A percentile compares a stretch with the other conserved stretches of the same genome.
phyloP scores from a whole-genome alignment of 1,284 basidiomycete species.

The Fomitopsis pinicola region DNA sequence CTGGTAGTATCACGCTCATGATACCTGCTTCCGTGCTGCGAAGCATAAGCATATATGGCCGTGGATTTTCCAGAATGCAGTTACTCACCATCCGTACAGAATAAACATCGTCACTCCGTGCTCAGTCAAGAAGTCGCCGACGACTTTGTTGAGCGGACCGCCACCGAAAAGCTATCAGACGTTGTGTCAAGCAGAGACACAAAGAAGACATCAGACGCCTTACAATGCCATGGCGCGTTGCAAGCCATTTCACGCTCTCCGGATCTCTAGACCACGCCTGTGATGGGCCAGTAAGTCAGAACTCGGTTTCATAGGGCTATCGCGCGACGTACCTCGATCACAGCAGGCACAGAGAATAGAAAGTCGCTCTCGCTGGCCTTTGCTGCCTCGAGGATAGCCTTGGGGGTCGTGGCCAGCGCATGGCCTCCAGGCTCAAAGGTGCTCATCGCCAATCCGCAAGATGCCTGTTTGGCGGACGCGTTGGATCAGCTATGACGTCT shows the following conservation, averaged over 20 bases:
- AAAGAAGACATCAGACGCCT: background rate
- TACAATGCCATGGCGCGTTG: slow-evolving; percentile 1
- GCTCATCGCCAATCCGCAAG: slow-evolving; percentile 10
- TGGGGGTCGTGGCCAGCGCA: slow-evolving; percentile 15
- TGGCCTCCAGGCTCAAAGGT: slow-evolving; percentile 17
- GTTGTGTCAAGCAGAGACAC: background rate
- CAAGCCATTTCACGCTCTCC: slow-evolving; percentile 3
- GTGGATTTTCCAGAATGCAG: background rate
- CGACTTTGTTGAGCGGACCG: slow-evolving; percentile 17
- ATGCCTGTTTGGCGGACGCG: slow-evolving; percentile 8
- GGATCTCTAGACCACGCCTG: slow-evolving; percentile 6
- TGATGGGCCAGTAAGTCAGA: background rate
- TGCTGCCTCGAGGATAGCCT: slow-evolving; percentile 11
- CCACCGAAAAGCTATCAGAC: slow-evolving; percentile 14
- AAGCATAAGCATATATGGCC: background rate
- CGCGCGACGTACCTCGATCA: slow-evolving; percentile 11
- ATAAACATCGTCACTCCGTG: slow-evolving; percentile 13
- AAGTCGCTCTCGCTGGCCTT: slow-evolving; percentile 11
- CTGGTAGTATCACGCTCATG: background rate
- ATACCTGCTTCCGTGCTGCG: slow-evolving; percentile 4
- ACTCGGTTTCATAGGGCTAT: background rate
- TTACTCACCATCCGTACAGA: slow-evolving; percentile 14
- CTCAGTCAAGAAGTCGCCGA: slow-evolving; percentile 12
- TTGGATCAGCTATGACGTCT: too few relatives aligned
- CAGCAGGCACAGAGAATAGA: slow-evolving; percentile 19